Conservation (phyloP, 768 basidiomycete genomes). For the Amanita thiersii region DNA sequence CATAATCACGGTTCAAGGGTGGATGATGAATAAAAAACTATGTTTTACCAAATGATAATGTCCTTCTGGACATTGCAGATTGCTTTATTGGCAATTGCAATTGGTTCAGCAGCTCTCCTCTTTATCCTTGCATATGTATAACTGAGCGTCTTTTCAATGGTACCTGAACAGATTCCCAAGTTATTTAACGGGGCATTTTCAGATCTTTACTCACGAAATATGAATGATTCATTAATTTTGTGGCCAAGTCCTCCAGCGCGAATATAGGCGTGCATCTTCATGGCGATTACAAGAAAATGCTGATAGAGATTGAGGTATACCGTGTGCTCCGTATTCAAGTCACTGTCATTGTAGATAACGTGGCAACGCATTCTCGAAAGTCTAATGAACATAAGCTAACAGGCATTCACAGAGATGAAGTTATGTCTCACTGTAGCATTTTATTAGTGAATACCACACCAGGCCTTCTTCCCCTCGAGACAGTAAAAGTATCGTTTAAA, state of each 20-base stretch:
- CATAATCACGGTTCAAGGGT: neutral
- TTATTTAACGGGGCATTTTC: neutral
- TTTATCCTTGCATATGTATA: conserved; percentile 47
- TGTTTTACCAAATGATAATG: conserved; percentile 53
- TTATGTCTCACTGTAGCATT: conserved; percentile 57
- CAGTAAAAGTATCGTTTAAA: conserved; percentile 59
- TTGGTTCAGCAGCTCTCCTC: conserved; percentile 32
- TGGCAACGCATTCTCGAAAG: conserved; percentile 69
- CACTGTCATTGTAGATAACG: conserved; percentile 70
- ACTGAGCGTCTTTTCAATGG: conserved; percentile 51
- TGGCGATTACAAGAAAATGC: conserved; percentile 71
- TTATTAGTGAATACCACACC: conserved; percentile 60
- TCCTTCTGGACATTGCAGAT: conserved; percentile 38
- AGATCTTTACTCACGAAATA: conserved; percentile 37
- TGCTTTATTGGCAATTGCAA: conserved; percentile 28
- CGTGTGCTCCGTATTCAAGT: conserved; percentile 51
- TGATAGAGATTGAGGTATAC: conserved; percentile 84
- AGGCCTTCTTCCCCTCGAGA: conserved; percentile 56
- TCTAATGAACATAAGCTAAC: conserved; percentile 25
- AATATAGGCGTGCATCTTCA: conserved; percentile 85
- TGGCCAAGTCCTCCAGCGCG: conserved; percentile 44
- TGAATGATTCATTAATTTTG: conserved; percentile 38
- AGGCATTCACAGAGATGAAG: neutral
- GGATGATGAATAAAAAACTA: neutral
- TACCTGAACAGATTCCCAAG: conserved; percentile 31